Conservation (phyloP, 805 yeast genomes). For the Yamadazyma philogaea region DNA sequence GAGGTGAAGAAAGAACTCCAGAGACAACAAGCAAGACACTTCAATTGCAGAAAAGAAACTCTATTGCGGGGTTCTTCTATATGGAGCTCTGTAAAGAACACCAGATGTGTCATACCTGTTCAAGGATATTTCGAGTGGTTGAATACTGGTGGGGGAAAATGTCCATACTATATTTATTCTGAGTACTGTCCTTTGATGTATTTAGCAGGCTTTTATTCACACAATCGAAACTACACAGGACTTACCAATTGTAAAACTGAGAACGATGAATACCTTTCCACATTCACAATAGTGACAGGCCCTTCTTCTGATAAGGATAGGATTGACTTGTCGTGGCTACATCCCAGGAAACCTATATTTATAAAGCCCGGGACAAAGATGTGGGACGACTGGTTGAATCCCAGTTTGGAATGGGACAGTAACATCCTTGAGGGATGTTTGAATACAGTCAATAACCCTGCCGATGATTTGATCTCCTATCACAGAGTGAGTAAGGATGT, state of each 20-base stretch:
- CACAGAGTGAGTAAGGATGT: conserved; percentile 60
- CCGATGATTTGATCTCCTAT: conserved; percentile 41
- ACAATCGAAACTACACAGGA: conserved; percentile 28
- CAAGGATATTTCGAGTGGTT: conserved; percentile 89
- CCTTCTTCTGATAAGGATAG: conserved; percentile 49
- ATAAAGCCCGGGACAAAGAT: conserved; percentile 55
- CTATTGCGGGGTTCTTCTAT: conserved; percentile 44
- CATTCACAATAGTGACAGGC: conserved; percentile 71
- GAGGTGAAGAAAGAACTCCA: conserved; percentile 29
- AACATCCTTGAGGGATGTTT: conserved; percentile 39
- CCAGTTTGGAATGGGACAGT: conserved; percentile 36
- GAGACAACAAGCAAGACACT: conserved; percentile 45
- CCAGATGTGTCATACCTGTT: conserved; percentile 73
- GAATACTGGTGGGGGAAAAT: conserved; percentile 37
- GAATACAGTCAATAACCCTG: conserved; percentile 28
- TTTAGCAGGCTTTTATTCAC: conserved; percentile 52
- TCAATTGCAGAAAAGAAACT: conserved; percentile 75
- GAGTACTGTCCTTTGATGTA: conserved; percentile 53
- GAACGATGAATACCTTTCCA: conserved; percentile 31
- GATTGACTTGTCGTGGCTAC: conserved; percentile 61
- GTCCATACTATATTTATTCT: conserved; percentile 65
- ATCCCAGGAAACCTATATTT: conserved; percentile 74
- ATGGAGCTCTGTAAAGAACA: conserved; percentile 54
- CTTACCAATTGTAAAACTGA: conserved; percentile 18
- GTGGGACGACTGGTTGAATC: conserved; percentile 65